Base-by-base conservation (phyloP, 169 alveolate species). In the Plasmodium gonderi region DNA sequence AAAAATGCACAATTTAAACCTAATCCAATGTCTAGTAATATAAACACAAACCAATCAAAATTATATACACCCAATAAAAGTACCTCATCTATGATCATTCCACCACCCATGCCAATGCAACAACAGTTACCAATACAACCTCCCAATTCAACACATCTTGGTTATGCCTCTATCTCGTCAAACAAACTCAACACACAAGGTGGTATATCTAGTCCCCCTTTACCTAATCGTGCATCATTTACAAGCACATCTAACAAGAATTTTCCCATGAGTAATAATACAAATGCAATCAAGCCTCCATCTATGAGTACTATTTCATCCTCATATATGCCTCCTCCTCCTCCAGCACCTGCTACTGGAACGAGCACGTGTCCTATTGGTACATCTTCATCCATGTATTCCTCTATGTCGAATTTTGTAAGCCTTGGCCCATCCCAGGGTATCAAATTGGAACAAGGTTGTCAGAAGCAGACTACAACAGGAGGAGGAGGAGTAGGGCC, bases 211-310 rank as follows among this genome's bases (percentile, higher is more conserved):
- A 14, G 36, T 33, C n/a, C 54, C 26, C 45, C 90, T 20, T 36
- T 36, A 79, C 26, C 76, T 67, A 29, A 76, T 11, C 49, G 83
- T 5, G 49, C 83, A 14, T 76, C 83, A 9, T 76, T 76, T 54
- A 11, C 80, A 72, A 72, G 33, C 17, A 40, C 82, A 4, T 76
- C 83, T 17, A 2, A 26, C n/a, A 76, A 45, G 17, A 45, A 60
- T 51, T 49, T 51, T n/a, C 60, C 76, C 8, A 14, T 51, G 17
- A 31, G 77, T 1, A 79, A 79, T 1, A 79, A 79, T 40, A 11
- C 29, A 36, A 49, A 12, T 49, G n/a, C 74, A 33, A 40, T 29
- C 23, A 79, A 49, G 42, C 23, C 74, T 54, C 90, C 79, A 60
- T 60, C 72, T n/a, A 3, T 67, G 2, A n/a, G 36, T 45, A 26